A percentile compares a stretch with the other conserved stretches of the same genome.
Evolutionary conservation across 2,329 filamentous ascomycete species (phyloP).

Genomic region (Botrytis paeoniae): DNA sequence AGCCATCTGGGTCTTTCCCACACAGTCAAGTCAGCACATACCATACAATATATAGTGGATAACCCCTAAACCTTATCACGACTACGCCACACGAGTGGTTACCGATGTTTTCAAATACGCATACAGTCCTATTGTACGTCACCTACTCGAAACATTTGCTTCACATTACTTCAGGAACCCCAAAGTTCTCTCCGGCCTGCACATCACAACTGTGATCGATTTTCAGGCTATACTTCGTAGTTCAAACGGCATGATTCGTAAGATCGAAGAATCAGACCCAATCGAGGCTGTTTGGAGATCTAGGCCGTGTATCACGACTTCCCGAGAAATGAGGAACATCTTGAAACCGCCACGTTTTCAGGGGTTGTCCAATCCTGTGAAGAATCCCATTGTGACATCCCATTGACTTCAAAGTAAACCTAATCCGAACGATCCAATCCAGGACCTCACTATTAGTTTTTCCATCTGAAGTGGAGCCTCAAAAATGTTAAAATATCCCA

Average conservation of each 20-base stretch:
- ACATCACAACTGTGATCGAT: not conserved
- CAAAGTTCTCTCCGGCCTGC: not conserved
- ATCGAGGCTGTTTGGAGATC: not conserved
- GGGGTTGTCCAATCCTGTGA: not conserved
- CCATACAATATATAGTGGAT: not conserved
- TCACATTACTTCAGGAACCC: not conserved
- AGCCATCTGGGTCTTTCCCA: not conserved
- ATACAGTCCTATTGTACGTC: not conserved
- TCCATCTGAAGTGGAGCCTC: not conserved
- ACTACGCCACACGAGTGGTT: not conserved
- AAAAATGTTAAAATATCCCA: not conserved
- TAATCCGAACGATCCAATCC: not conserved
- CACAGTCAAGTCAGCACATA: not conserved
- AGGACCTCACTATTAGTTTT: not conserved
- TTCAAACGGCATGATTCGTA: not conserved
- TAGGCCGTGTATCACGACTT: not conserved
- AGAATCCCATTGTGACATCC: not conserved
- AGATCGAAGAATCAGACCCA: not conserved
- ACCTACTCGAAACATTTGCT: not conserved
- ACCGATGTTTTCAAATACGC: not conserved
- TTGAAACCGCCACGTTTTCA: slow-evolving; percentile 1
- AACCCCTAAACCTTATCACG: not conserved
- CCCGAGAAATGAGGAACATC: not conserved
- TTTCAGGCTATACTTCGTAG: not conserved
- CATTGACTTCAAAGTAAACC: not conserved